These are phyloP conservation scores for Corchorus olitorius DNA, from an alignment of 345 rosid species.

Conservation along the genomic window DNA sequence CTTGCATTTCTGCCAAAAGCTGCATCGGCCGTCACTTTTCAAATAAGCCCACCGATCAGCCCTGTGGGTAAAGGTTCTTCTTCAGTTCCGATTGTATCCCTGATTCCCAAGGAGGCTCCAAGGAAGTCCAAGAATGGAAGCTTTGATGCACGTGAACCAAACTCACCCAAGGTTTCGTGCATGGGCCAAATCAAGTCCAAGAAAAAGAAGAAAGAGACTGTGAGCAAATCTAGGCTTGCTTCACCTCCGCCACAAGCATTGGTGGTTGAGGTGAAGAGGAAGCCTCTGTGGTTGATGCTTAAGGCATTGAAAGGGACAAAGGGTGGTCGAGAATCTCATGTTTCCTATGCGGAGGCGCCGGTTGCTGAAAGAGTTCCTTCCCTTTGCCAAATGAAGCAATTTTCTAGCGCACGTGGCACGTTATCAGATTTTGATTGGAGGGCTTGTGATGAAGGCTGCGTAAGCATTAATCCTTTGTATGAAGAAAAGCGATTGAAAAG, in stretches of 20 bases:
- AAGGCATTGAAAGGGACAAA: background rate
- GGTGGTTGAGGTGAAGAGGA: background rate
- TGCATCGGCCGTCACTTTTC: background rate
- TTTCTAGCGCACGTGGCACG: background rate
- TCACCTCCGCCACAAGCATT: background rate
- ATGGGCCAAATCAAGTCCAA: background rate
- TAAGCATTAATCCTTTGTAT: background rate
- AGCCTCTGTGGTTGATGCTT: background rate
- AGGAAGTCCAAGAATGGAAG: conserved; percentile 10
- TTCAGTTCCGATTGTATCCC: background rate
- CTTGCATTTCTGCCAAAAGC: background rate
- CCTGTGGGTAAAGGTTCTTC: conserved; percentile 10
- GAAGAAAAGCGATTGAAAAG: background rate
- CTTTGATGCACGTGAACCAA: conserved; percentile 14
- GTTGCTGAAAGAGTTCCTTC: background rate
- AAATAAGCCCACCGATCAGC: background rate
- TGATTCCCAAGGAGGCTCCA: conserved; percentile 19
- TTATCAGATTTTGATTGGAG: background rate
- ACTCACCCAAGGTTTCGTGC: conserved; percentile 11
- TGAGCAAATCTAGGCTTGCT: background rate
- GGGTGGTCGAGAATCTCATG: background rate
- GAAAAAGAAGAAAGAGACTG: background rate
- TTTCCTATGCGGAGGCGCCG: background rate
- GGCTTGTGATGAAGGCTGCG: background rate
- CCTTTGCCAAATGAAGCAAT: background rate